These are phyloP conservation scores for Paxillus involutus DNA, from an alignment of 768 basidiomycete species.

Conservation along the genomic window DNA sequence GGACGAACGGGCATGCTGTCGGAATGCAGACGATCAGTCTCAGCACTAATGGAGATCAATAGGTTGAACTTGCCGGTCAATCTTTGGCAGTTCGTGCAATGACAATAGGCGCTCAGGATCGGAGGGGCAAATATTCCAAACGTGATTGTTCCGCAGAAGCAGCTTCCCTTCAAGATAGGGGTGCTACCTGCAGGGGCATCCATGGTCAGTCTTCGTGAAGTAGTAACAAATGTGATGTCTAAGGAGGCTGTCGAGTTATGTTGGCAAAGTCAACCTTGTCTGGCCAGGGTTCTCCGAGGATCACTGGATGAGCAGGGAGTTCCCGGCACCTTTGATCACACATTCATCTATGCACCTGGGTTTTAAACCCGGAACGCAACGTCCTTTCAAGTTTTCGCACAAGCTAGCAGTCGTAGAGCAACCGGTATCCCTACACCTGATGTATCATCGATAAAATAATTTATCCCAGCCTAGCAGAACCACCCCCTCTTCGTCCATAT, in stretches of 20 bases:
- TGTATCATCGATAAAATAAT: not conserved
- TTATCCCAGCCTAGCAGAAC: not conserved
- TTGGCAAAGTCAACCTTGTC: not conserved
- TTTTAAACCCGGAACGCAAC: too few relatives aligned
- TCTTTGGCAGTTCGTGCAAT: conserved; percentile 69
- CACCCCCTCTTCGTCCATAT: not conserved
- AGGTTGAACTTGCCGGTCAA: conserved; percentile 43
- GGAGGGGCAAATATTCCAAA: conserved; percentile 51
- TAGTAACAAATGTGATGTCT: not conserved
- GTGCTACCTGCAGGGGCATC: conserved; percentile 7
- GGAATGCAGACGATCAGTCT: not conserved
- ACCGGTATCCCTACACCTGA: not conserved
- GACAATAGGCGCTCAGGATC: conserved; percentile 60
- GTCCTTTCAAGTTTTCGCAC: too few relatives aligned
- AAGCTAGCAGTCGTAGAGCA: too few relatives aligned
- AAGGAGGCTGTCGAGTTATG: not conserved
- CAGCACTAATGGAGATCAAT: not conserved
- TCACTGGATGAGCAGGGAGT: too few relatives aligned
- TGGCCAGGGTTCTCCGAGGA: too few relatives aligned
- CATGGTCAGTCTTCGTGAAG: conserved; percentile 2
- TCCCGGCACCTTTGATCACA: too few relatives aligned
- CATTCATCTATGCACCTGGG: too few relatives aligned
- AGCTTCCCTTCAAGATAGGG: conserved; percentile 45
- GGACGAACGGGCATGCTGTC: conserved; percentile 52
- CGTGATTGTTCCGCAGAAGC: conserved; percentile 55